These are phyloP conservation scores for Lignosus rhinocerotis DNA, from an alignment of 1,284 basidiomycete species.

Conservation along the genomic window DNA sequence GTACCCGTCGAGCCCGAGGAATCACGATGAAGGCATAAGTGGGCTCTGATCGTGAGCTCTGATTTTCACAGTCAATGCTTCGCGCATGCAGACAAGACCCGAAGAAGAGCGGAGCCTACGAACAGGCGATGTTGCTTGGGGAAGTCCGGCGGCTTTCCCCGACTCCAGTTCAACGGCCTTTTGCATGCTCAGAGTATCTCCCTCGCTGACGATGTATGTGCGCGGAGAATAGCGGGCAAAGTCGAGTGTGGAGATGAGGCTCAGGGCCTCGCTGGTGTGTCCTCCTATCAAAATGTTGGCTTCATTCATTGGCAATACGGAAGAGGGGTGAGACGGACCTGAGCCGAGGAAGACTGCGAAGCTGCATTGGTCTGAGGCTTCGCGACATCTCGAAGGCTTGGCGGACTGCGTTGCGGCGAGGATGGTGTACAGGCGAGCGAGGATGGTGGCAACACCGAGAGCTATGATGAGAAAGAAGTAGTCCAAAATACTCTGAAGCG, in stretches of 20 bases:
- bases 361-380: constrained; percentile 37
- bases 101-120: constrained; percentile 19
- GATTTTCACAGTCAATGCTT: constrained; percentile 8
- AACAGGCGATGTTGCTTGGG: constrained; percentile 19
- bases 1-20: constrained; percentile 84
- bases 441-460: constrained; percentile 6
- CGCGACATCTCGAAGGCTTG: constrained; percentile 12
- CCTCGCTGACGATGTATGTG: constrained; percentile 82
- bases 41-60: constrained; percentile 14
- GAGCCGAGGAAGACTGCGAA: constrained; percentile 67
- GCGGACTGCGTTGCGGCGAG: constrained; percentile 8
- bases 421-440: constrained; percentile 29
- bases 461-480: constrained; percentile 10
- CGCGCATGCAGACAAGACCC: constrained; percentile 7
- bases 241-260: constrained; percentile 77
- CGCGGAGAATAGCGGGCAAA: constrained; percentile 76
- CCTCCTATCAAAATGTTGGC: constrained; percentile 62
- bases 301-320: constrained; percentile 1
- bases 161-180: constrained; percentile 74
- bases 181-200: constrained; percentile 75
- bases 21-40: constrained; percentile 62
- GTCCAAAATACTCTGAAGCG: constrained; percentile 5
- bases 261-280: constrained; percentile 89
- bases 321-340: constrained; percentile 38
- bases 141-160: constrained; percentile 30